Percentiles rank a stretch among this genome's conserved stretches.
Evolutionary conservation across 2,329 filamentous ascomycete genomes (phyloP).

Genomic region (Colletotrichum higginsianum): DNA sequence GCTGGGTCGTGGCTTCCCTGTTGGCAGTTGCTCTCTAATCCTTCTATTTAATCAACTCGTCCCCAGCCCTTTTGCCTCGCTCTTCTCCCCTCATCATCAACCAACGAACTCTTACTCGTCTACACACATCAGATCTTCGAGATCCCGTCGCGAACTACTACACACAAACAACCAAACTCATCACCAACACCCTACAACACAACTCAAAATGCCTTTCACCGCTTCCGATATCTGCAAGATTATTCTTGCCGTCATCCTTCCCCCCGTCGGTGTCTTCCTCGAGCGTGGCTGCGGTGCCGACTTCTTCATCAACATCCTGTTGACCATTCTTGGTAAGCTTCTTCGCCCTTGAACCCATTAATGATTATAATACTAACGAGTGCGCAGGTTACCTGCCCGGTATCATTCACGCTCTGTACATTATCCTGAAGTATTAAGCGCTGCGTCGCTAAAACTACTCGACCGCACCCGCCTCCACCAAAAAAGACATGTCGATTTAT

Average conservation of each 20-base stretch:
- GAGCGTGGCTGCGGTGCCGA: constrained; percentile 91
- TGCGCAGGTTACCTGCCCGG: constrained; percentile 76
- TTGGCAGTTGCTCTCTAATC: constrained; percentile 7
- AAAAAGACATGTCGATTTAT: constrained; percentile 11
- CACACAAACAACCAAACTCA: constrained; percentile 17
- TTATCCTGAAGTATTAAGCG: constrained; percentile 88
- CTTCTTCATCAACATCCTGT: constrained; percentile 91
- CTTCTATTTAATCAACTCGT: constrained; percentile 28
- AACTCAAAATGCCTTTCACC: constrained; percentile 70
- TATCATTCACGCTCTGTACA: constrained; percentile 95
- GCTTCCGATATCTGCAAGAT: constrained; percentile 74
- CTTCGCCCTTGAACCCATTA: not conserved
- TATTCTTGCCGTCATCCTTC: constrained; percentile 90
- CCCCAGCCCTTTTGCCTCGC: constrained; percentile 28
- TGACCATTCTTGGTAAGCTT: constrained; percentile 78
- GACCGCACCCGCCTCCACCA: constrained; percentile 3
- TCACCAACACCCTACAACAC: constrained; percentile 9
- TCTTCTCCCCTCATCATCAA: constrained; percentile 19
- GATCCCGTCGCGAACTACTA: constrained; percentile 28
- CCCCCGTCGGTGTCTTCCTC: constrained; percentile 93
- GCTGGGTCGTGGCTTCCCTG: constrained; percentile 5
- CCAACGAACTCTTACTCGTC: constrained; percentile 26
- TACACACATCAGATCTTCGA: constrained; percentile 12
- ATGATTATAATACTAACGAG: constrained; percentile 15
- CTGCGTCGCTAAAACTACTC: not conserved